phyloP scores from a whole-genome alignment of 495 filamentous ascomycete genomes.

The Oleoguttula mirabilis region DNA sequence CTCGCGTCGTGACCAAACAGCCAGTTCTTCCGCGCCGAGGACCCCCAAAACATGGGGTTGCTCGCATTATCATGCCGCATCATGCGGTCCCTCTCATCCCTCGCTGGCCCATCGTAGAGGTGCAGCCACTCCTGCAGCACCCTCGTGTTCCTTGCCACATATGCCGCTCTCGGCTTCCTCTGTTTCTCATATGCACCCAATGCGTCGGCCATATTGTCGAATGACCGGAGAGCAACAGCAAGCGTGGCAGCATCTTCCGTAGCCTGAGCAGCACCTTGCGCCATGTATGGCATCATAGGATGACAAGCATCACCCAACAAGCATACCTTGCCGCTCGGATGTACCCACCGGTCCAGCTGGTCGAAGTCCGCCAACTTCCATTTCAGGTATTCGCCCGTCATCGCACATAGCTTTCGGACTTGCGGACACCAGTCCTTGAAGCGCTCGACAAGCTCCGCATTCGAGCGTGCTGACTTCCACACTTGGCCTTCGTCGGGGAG shows the following conservation, averaged over 20 bases:
- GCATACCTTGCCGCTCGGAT: constrained; percentile 10
- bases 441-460: constrained; percentile 14
- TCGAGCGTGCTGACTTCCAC: constrained; percentile 15
- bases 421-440: constrained; percentile 17
- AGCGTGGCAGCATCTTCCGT: constrained; percentile 21
- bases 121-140: constrained; percentile 48
- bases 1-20: constrained; percentile 18
- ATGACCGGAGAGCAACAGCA: constrained; percentile 11
- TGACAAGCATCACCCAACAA: constrained; percentile 24
- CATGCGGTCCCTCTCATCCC: constrained; percentile 39
- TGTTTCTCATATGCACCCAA: constrained; percentile 47
- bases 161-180: constrained; percentile 48
- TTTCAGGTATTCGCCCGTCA: constrained; percentile 19
- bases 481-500: constrained; percentile 11
- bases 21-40: constrained; percentile 11
- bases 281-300: constrained; percentile 22
- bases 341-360: constrained; percentile 18
- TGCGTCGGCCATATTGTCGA: constrained; percentile 22
- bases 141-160: constrained; percentile 42
- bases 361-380: constrained; percentile 19
- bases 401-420: constrained; percentile 14
- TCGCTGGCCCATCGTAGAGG: constrained; percentile 42
- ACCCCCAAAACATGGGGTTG: constrained; percentile 19
- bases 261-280: constrained; percentile 22
- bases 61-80: constrained; percentile 26